These are phyloP conservation scores for Cornus florida DNA, from an alignment of 148 eudicot genomes.

Conservation along the genomic window DNA sequence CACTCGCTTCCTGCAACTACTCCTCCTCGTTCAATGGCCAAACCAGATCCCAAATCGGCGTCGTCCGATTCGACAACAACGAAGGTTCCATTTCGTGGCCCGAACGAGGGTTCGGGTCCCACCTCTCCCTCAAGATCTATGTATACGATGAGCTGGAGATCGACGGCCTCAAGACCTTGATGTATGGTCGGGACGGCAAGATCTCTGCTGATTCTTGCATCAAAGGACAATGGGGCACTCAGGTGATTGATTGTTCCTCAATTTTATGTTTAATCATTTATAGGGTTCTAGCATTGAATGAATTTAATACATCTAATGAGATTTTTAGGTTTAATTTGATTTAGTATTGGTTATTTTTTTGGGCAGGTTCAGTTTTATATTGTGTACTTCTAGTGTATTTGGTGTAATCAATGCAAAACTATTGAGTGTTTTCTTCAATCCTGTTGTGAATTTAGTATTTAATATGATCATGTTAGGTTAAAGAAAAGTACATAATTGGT, in stretches of 20 bases:
- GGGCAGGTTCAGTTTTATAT: too few species aligned
- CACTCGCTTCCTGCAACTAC: conserved; percentile 18
- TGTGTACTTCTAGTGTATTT: too few species aligned
- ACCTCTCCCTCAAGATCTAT: conserved; percentile 67
- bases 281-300: too few species aligned
- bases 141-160: conserved; percentile 79
- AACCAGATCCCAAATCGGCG: conserved; percentile 12
- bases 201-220: conserved; percentile 56
- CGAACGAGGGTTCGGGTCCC: conserved; percentile 51
- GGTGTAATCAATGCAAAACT: too few species aligned
- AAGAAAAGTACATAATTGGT: too few species aligned
- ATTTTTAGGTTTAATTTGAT: too few species aligned
- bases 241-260: conserved; percentile 36
- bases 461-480: neutral
- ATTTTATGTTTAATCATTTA: too few species aligned
- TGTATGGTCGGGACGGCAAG: conserved; percentile 80
- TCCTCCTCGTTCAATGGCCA: conserved; percentile 5
- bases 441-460: neutral
- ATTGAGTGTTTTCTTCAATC: neutral
- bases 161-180: conserved; percentile 56
- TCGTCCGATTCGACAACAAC: conserved; percentile 11
- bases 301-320: too few species aligned
- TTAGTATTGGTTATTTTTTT: too few species aligned
- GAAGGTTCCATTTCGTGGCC: conserved; percentile 48
- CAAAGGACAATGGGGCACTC: conserved; percentile 98